Conservation (phyloP, 495 filamentous ascomycete species). For the Aspergillus kassunensis region DNA sequence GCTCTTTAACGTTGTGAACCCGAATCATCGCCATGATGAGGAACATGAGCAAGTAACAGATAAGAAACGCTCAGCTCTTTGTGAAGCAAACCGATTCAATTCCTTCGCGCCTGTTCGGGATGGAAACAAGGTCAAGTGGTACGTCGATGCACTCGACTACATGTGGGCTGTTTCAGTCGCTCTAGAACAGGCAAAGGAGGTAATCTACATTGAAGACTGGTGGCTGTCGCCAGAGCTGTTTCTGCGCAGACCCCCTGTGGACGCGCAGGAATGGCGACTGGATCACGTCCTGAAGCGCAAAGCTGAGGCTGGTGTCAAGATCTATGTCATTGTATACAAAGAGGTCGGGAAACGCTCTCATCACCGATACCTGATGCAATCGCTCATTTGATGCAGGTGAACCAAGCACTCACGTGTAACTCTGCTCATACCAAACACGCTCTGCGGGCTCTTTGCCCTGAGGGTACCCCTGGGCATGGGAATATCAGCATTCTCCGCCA, state of each 20-base stretch:
- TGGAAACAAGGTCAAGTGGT: constrained; percentile 92
- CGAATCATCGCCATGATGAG: constrained; percentile 92
- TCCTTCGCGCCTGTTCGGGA: constrained; percentile 83
- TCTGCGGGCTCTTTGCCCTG: constrained; percentile 71
- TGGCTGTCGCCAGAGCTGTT: constrained; percentile 95
- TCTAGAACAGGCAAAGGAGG: constrained; percentile 81
- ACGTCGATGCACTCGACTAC: constrained; percentile 90
- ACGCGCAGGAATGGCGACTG: constrained; percentile 81
- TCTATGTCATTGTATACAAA: constrained; percentile 91
- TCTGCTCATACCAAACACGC: constrained; percentile 90
- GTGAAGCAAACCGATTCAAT: constrained; percentile 73
- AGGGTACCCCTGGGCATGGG: constrained; percentile 71
- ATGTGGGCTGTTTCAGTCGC: constrained; percentile 88
- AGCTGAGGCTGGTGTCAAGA: constrained; percentile 90
- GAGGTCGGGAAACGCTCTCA: constrained; percentile 45
- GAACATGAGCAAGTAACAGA: constrained; percentile 83
- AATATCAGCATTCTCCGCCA: constrained; percentile 91
- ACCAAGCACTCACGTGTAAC: constrained; percentile 85
- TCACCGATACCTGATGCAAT: not conserved
- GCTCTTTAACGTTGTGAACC: constrained; percentile 71
- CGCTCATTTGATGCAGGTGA: constrained; percentile 36
- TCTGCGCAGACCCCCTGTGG: constrained; percentile 74
- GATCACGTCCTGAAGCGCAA: constrained; percentile 82
- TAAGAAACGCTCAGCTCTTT: constrained; percentile 66
- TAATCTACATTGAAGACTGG: constrained; percentile 96